phyloP scores from a whole-genome alignment of 108 stramenopile species.

The Chaetoceros tenuissimus region DNA sequence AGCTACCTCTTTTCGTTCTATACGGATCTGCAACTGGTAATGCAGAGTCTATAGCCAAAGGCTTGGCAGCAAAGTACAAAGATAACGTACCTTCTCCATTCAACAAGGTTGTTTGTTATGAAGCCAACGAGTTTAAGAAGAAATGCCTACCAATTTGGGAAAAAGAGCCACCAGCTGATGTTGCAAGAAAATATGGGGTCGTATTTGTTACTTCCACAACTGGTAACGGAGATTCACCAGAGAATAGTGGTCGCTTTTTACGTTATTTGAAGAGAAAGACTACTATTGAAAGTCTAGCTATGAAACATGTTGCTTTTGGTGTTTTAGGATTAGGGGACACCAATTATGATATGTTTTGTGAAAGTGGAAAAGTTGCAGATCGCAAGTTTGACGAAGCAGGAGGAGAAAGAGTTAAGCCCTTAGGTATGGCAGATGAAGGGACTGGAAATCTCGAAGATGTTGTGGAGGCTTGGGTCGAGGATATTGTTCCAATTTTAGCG shows the following conservation, averaged over 20 bases:
- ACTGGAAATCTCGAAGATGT: slow-evolving; percentile 71
- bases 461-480: slow-evolving; percentile 77
- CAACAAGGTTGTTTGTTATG: slow-evolving; percentile 36
- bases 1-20: slow-evolving; percentile 37
- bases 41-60: slow-evolving; percentile 75
- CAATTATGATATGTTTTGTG: slow-evolving; percentile 88
- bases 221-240: slow-evolving; percentile 90
- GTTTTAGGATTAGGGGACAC: slow-evolving; percentile 87
- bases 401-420: slow-evolving; percentile 32
- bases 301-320: slow-evolving; percentile 43
- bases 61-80: slow-evolving; percentile 31
- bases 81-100: slow-evolving; percentile 15
- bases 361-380: slow-evolving; percentile 53
- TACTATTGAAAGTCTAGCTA: slow-evolving; percentile 8
- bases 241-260: slow-evolving; percentile 72
- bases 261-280: slow-evolving; percentile 59
- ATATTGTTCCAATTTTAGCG: slow-evolving; percentile 28
- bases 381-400: slow-evolving; percentile 56
- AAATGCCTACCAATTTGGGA: slow-evolving; percentile 17
- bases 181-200: slow-evolving; percentile 37
- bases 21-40: slow-evolving; percentile 87
- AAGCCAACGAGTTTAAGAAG: slow-evolving; percentile 56
- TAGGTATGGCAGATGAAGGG: slow-evolving; percentile 86
- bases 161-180: slow-evolving; percentile 15
- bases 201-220: slow-evolving; percentile 79